Conservation (phyloP, 1,284 basidiomycete species). For the Sporisorium sorghi region DNA sequence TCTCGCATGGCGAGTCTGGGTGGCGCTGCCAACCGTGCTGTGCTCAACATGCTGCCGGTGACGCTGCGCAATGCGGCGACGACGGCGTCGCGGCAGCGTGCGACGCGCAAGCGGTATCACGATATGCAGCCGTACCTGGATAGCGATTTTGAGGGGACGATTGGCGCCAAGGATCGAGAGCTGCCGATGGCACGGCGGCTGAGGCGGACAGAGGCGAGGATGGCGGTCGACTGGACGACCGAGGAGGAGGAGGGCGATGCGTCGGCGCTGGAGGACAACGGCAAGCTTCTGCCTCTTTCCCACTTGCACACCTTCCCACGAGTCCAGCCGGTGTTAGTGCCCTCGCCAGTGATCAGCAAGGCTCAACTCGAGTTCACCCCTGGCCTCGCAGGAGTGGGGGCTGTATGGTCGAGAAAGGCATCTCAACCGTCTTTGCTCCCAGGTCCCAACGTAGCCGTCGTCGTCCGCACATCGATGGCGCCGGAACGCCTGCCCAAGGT, state of each 20-base stretch:
- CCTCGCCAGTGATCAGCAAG: slow-evolving; percentile 14
- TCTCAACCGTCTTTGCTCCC: slow-evolving; percentile 16
- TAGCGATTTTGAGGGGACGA: slow-evolving; percentile 61
- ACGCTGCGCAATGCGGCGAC: slow-evolving; percentile 43
- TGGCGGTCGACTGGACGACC: slow-evolving; percentile 45
- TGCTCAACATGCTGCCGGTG: slow-evolving; percentile 47
- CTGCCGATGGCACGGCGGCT: slow-evolving; percentile 53
- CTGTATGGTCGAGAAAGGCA: slow-evolving; percentile 30
- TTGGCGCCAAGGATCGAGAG: slow-evolving; percentile 55
- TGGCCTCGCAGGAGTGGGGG: slow-evolving; percentile 42
- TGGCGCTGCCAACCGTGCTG: slow-evolving; percentile 35
- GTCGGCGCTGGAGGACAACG: slow-evolving; percentile 18
- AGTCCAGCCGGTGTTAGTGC: slow-evolving; percentile 13
- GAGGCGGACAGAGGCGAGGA: slow-evolving; percentile 37
- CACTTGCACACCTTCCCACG: slow-evolving; percentile 11
- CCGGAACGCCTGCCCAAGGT: slow-evolving; percentile 21
- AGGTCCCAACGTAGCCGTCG: background rate
- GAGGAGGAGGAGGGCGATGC: slow-evolving; percentile 41
- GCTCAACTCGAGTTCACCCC: slow-evolving; percentile 31
- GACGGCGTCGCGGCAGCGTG: slow-evolving; percentile 37
- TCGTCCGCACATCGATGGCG: slow-evolving; percentile 6
- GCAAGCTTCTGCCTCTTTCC: background rate
- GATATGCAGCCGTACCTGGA: slow-evolving; percentile 47
- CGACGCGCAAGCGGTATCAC: slow-evolving; percentile 31
- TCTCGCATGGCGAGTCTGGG: slow-evolving; percentile 47